A percentile compares a stretch with the other conserved stretches of the same genome.
phyloP scores from a whole-genome alignment of 331 rosid species.

The Quercus tomentella region DNA sequence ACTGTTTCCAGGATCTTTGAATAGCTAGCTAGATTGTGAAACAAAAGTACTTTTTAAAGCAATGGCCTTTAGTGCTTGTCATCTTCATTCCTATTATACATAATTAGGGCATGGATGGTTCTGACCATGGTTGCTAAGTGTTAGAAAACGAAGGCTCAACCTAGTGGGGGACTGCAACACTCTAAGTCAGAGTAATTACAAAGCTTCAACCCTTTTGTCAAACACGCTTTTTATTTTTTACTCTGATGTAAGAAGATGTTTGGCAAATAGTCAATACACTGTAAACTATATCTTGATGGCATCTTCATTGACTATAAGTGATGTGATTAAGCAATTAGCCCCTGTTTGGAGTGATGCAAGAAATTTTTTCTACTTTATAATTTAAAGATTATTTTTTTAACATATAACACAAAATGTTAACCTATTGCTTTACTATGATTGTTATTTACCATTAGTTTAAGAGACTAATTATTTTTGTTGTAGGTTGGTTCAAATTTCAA shows the following conservation, averaged over 20 bases:
- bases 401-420: too few species aligned
- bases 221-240: background rate
- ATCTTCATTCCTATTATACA: background rate
- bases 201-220: background rate
- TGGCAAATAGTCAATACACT: background rate
- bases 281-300: too few species aligned
- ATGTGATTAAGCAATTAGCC: too few species aligned
- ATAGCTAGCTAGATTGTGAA: background rate
- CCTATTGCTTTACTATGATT: too few species aligned
- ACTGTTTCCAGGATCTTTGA: background rate
- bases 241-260: background rate
- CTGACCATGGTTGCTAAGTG: background rate
- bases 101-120: background rate
- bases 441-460: too few species aligned
- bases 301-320: too few species aligned
- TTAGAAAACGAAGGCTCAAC: background rate
- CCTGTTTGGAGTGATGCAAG: too few species aligned
- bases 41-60: slow-evolving; percentile 3
- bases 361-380: too few species aligned
- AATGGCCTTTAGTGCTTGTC: slow-evolving; percentile 12
- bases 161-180: background rate
- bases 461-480: too few species aligned
- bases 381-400: too few species aligned
- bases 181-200: background rate
- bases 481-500: too few species aligned